Evolutionary conservation across 768 basidiomycete genomes (phyloP), one percentile per base, ranked within the genome.

Genomic region (Galerina marginata): DNA sequence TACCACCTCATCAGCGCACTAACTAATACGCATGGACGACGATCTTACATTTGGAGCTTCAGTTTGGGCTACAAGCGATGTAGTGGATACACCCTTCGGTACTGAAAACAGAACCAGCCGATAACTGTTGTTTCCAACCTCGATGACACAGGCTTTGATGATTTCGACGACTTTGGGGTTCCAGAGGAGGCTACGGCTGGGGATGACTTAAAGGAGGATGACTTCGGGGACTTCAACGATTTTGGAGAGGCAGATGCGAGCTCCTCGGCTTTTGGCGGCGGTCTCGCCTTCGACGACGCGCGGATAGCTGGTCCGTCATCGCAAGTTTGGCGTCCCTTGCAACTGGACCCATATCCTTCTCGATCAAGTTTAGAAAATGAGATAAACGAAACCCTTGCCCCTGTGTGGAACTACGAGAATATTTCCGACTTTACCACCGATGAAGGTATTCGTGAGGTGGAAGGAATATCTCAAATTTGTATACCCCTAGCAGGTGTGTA

Each of bases 191-290:
- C 74, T 2, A 77, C 79, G 29, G 26, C 20, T 9, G 67, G 67
- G 54, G 80, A 81, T 14, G 79, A 74, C n/a, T 75, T 65, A 2
- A 82, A 78, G 12, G 89, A 91, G 47, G 93, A 93, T 65, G 91
- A 93, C 59, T 93, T 93, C 74, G 91, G 87, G 51, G 92, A 94
- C 65, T 94, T 94, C 74, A 92, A 89, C 15, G 94, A 95, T 69
- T 94, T 94, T 72, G 92, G 87, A 66, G 91, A 91, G 63, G 86
- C 82, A 71, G 69, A 79, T 62, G 71, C 64, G 54, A 61, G 67
- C 29, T 58, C 69, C 39, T 20, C 56, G 26, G 68, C 69, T 16
- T 83, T 86, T 63, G 70, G 63, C 16, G 78, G 75, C 37, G 68
- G 65, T 23, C 69, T 61, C 12, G 71, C 63, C 16, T 79, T 84